A percentile compares a stretch with the other conserved stretches of the same genome.
Conservation (phyloP, 208 protist species). For the Acanthamoeba healyi region DNA sequence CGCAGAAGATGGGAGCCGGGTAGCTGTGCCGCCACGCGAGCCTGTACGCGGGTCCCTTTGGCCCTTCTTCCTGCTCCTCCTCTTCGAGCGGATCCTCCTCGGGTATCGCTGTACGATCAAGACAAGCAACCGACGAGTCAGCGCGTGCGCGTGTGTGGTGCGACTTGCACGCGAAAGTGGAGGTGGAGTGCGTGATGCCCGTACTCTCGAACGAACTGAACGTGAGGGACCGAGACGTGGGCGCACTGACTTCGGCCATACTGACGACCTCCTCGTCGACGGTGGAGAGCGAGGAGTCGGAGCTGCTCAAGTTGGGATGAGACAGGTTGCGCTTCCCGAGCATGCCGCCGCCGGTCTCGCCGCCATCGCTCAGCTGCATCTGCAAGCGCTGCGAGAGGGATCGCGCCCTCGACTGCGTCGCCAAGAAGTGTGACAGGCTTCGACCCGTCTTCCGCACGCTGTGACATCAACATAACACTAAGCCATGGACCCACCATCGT, state of each 20-base stretch:
- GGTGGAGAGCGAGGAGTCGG: not conserved
- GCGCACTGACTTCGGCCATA: not conserved
- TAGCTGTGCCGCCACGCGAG: not conserved
- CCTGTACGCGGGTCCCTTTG: not conserved
- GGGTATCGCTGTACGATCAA: not conserved
- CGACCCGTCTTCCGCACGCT: not conserved
- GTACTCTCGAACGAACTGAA: not conserved
- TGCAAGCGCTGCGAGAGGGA: constrained; percentile 3
- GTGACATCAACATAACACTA: not conserved
- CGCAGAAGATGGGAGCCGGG: not conserved
- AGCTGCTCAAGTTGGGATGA: not conserved
- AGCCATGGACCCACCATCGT: no score
- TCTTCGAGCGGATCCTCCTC: not conserved
- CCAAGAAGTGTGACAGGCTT: not conserved
- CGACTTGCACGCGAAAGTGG: no score
- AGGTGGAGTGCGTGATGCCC: no score
- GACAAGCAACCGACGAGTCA: no score
- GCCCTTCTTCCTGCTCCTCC: not conserved
- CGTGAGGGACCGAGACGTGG: not conserved
- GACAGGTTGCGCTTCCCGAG: not conserved
- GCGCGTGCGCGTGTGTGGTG: not conserved
- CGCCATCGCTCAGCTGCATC: not conserved
- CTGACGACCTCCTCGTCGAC: not conserved
- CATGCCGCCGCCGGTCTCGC: not conserved
- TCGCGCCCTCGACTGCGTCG: not conserved